Evolutionary conservation across 2,329 filamentous ascomycete species (phyloP).

Genomic region (Pestalotiopsis sp.): DNA sequence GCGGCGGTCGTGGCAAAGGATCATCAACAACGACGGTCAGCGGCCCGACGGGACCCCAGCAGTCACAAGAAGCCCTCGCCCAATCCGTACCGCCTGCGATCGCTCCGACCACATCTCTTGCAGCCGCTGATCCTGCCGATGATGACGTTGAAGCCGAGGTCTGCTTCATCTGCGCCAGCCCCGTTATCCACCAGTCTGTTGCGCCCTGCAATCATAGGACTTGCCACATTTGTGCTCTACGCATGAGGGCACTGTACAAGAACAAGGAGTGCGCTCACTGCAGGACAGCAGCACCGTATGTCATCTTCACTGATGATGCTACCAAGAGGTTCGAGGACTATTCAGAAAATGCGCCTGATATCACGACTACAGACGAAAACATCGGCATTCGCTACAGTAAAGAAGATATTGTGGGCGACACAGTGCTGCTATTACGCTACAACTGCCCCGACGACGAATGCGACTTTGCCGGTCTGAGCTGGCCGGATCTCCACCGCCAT

Average conservation of each 20-base stretch:
- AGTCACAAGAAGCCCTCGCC: conserved; percentile 6
- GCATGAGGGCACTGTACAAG: conserved; percentile 93
- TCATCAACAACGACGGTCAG: conserved; percentile 38
- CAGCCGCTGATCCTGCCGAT: conserved; percentile 42
- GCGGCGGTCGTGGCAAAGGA: conserved; percentile 37
- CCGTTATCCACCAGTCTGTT: conserved; percentile 83
- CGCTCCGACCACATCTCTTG: conserved; percentile 16
- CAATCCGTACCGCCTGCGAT: not conserved
- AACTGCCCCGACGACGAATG: conserved; percentile 88
- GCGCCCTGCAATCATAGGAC: conserved; percentile 95
- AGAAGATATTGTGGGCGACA: conserved; percentile 88
- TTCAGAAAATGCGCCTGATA: conserved; percentile 58
- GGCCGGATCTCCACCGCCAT: conserved; percentile 79
- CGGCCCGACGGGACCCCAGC: conserved; percentile 27
- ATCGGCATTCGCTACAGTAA: conserved; percentile 92
- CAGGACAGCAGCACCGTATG: conserved; percentile 74
- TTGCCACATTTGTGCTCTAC: conserved; percentile 92
- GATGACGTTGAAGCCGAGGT: conserved; percentile 73
- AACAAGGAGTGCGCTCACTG: conserved; percentile 97
- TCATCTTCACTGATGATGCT: conserved; percentile 89
- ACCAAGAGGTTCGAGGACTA: conserved; percentile 89
- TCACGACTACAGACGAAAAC: conserved; percentile 78
- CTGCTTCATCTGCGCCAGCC: conserved; percentile 97
- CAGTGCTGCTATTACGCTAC: conserved; percentile 83
- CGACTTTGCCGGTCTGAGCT: conserved; percentile 72